These are phyloP conservation scores for Puccinia horiana DNA, from an alignment of 1,284 basidiomycete genomes.

Conservation along the genomic window DNA sequence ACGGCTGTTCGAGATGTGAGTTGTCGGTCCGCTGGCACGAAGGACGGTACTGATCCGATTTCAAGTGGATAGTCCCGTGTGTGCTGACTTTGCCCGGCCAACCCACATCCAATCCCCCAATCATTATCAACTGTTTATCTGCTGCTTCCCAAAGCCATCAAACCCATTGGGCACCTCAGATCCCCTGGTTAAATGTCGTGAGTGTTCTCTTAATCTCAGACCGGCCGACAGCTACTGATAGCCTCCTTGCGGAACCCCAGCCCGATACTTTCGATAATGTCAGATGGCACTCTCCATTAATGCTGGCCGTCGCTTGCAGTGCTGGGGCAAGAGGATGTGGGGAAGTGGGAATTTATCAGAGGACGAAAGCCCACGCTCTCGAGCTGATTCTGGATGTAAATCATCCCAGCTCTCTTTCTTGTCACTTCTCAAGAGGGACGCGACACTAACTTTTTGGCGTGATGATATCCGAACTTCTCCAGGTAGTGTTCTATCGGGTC, in stretches of 20 bases:
- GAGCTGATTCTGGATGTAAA: conserved; percentile 39
- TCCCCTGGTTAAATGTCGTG: conserved; percentile 39
- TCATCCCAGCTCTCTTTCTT: not conserved
- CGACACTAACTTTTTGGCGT: not conserved
- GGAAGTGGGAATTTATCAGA: conserved; percentile 30
- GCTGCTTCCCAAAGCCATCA: conserved; percentile 18
- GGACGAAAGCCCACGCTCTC: conserved; percentile 25
- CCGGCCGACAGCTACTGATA: not conserved
- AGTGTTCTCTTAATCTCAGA: not conserved
- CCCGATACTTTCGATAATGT: conserved; percentile 38
- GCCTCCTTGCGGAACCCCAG: too few species aligned
- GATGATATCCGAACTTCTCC: not conserved
- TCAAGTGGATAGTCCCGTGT: not conserved
- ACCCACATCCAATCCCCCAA: not conserved
- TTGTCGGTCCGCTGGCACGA: not conserved
- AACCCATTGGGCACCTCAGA: conserved; percentile 40
- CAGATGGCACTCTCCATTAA: conserved; percentile 29
- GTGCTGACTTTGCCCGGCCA: not conserved
- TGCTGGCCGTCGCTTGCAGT: conserved; percentile 37
- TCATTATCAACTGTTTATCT: not conserved
- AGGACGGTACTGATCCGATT: not conserved
- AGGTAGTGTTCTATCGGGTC: conserved; percentile 38
- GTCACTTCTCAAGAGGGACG: not conserved
- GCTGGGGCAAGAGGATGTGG: conserved; percentile 17
- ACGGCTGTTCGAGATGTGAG: conserved; percentile 36